These are phyloP conservation scores for Saturnispora kantuleensis DNA, from an alignment of 805 yeast species.

Conservation along the genomic window DNA sequence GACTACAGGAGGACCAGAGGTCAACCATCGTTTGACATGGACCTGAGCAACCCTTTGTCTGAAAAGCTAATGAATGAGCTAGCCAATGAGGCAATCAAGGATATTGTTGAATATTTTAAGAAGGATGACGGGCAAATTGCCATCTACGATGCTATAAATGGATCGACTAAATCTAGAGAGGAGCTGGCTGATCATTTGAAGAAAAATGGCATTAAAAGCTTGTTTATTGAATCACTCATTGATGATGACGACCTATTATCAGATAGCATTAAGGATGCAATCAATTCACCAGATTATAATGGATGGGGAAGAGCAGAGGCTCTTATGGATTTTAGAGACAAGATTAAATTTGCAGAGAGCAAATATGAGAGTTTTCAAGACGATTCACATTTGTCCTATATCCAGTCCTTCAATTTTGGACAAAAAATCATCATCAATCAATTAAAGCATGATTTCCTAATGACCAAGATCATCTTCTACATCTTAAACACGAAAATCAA, in stretches of 20 bases:
- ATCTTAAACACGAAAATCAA: conserved; percentile 85
- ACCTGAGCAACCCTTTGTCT: conserved; percentile 51
- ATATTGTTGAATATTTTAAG: conserved; percentile 60
- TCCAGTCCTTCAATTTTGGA: conserved; percentile 86
- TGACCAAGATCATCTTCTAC: conserved; percentile 84
- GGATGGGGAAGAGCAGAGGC: conserved; percentile 72
- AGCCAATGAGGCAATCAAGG: conserved; percentile 53
- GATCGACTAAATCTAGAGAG: conserved; percentile 56
- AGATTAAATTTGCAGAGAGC: conserved; percentile 59
- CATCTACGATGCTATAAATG: conserved; percentile 92
- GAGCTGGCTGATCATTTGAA: conserved; percentile 46
- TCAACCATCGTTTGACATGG: conserved; percentile 30
- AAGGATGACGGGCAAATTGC: conserved; percentile 87
- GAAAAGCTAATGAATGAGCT: conserved; percentile 50
- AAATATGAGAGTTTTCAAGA: conserved; percentile 64
- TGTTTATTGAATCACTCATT: conserved; percentile 82
- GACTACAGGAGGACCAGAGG: conserved; percentile 62
- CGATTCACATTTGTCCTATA: conserved; percentile 47
- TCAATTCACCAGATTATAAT: conserved; percentile 76
- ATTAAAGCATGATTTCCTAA: conserved; percentile 78
- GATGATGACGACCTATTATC: conserved; percentile 61
- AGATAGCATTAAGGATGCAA: conserved; percentile 75
- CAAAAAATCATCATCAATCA: conserved; percentile 71
- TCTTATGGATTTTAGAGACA: conserved; percentile 60
- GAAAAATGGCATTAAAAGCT: conserved; percentile 54